phyloP scores from a whole-genome alignment of 2,329 filamentous ascomycete species.

The Pseudocercospora eumusae region DNA sequence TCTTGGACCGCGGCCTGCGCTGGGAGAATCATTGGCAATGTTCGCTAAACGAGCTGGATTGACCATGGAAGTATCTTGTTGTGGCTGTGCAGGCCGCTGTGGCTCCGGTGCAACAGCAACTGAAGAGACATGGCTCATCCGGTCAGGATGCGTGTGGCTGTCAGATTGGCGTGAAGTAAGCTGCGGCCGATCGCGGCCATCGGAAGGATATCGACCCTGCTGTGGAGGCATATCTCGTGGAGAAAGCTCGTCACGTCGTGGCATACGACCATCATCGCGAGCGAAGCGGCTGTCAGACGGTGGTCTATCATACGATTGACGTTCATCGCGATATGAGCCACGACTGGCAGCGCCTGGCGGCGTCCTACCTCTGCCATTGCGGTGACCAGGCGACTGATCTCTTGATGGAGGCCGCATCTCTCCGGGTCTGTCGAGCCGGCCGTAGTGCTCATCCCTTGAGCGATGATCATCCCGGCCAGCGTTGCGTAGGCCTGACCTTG shows the following conservation, averaged over 20 bases:
- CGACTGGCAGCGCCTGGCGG: slow-evolving; percentile 31
- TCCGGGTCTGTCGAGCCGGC: slow-evolving; percentile 47
- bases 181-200: slow-evolving; percentile 22
- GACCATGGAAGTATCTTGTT: slow-evolving; percentile 31
- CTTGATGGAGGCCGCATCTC: slow-evolving; percentile 43
- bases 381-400: slow-evolving; percentile 45
- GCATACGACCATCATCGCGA: slow-evolving; percentile 12
- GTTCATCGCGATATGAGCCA: slow-evolving; percentile 27
- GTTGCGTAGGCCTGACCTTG: slow-evolving; percentile 32
- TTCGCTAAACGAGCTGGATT: slow-evolving; percentile 49
- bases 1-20: slow-evolving; percentile 17
- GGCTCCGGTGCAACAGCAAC: slow-evolving; percentile 20
- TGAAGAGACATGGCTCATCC: slow-evolving; percentile 25
- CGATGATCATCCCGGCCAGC: slow-evolving; percentile 34
- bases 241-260: slow-evolving; percentile 24
- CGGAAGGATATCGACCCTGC: slow-evolving; percentile 16
- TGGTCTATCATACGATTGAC: slow-evolving; percentile 22
- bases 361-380: slow-evolving; percentile 41
- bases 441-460: slow-evolving; percentile 41
- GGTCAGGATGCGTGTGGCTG: slow-evolving; percentile 24
- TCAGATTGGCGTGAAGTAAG: slow-evolving; percentile 19
- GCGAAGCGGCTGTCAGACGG: slow-evolving; percentile 18
- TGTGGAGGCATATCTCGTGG: slow-evolving; percentile 23
- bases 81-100: slow-evolving; percentile 17
- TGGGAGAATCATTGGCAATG: slow-evolving; percentile 37